Conservation (phyloP, 495 filamentous ascomycete species). For the Penicillium argentinense region DNA sequence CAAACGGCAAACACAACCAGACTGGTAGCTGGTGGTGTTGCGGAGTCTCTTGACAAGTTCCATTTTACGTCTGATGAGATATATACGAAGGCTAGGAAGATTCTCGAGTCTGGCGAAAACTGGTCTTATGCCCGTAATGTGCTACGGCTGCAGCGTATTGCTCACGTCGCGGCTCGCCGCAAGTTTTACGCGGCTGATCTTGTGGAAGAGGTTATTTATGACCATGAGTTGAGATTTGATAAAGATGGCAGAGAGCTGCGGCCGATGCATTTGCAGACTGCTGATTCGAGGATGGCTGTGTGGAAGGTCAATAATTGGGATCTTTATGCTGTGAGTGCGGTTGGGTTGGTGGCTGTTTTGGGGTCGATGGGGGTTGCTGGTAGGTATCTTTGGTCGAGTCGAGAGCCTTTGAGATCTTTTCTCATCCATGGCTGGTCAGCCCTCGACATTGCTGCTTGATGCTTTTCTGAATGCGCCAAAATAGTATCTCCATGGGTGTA, state of each 20-base stretch:
- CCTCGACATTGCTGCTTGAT: too few species aligned
- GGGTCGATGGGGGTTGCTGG: slow-evolving; percentile 1
- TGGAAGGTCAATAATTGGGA: slow-evolving; percentile 38
- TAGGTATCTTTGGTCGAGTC: not conserved
- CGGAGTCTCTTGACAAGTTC: slow-evolving; percentile 28
- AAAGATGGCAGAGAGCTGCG: slow-evolving; percentile 15
- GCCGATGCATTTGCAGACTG: slow-evolving; percentile 42
- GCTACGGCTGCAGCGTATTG: slow-evolving; percentile 33
- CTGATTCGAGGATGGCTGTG: slow-evolving; percentile 37
- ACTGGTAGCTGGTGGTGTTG: slow-evolving; percentile 29
- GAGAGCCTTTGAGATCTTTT: too few species aligned
- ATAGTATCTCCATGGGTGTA: too few species aligned
- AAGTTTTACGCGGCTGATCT: slow-evolving; percentile 38
- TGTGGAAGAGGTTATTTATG: slow-evolving; percentile 40
- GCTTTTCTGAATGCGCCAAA: too few species aligned
- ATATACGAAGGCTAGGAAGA: slow-evolving; percentile 15
- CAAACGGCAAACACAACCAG: slow-evolving; percentile 33
- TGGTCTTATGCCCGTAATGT: slow-evolving; percentile 20
- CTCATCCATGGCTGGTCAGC: too few species aligned
- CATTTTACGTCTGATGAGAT: slow-evolving; percentile 31
- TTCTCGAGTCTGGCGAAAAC: slow-evolving; percentile 21
- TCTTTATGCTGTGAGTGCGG: slow-evolving; percentile 9
- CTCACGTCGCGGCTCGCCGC: slow-evolving; percentile 28
- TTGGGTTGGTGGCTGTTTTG: slow-evolving; percentile 9
- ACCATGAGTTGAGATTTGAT: slow-evolving; percentile 25